Base-by-base conservation (phyloP, 495 filamentous ascomycete species). In the Penicillium cosmopolitanum region DNA sequence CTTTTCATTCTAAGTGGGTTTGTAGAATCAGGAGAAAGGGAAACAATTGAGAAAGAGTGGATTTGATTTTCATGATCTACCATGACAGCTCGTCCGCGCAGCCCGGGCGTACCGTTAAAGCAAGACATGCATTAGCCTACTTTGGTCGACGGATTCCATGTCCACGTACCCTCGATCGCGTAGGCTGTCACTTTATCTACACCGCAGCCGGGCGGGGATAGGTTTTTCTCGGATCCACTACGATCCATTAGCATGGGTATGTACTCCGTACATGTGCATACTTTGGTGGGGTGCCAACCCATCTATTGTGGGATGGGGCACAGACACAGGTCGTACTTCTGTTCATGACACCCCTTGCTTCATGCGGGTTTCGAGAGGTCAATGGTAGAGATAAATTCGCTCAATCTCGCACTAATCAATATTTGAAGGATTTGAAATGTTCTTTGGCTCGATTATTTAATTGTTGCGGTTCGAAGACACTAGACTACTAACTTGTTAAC, bases 61-160 rank as follows among this genome's bases (percentile, higher is more conserved):
- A 44, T 5, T 44, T 18, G 42, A 44, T 18, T 8, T 16, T 44
- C 42, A 44, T 48, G 46, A 48, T 48, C 46, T 23, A 48, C 46
- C 46, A 28, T 48, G 46, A 48, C 46, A 48, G 46, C 23, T 48
- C 46, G 9, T 13, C 13, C n/a, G 42, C 16, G 16, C 16, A 44
- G 13, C 42, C 13, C 42, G 46, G 5, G 28, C 5, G 46, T 48
- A 48, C 42, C 54, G 44, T 50, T 55, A 55, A 44, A 48, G 46
- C 46, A 48, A 48, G 46, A 48, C 46, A 48, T 48, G 46, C 46
- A 48, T 48, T 48, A 48, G 46, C 23, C 11, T 28, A 48, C 46
- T n/a, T 48, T 48, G 2, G 31, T 48, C 21, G 6, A 6, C 21
- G 46, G 46, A 0, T 48, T 1, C 46, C 2, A 23, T 12, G 5